A percentile compares a stretch with the other conserved stretches of the same genome.
Conservation (phyloP, 495 filamentous ascomycete genomes). For the Aspergillus sclerotiicarbonarius region DNA sequence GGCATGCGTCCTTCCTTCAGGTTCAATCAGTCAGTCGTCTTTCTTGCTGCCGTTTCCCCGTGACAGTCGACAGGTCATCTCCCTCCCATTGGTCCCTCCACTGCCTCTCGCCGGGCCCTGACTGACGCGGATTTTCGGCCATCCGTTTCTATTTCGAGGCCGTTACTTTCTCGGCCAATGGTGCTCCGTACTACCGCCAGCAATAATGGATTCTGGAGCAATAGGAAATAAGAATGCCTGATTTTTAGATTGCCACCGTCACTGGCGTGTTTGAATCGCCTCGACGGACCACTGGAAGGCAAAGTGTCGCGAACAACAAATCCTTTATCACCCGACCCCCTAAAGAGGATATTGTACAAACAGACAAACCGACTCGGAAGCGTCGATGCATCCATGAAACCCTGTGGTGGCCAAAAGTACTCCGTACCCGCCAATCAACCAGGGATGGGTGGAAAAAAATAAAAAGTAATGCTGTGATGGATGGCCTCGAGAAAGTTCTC, state of each 20-base stretch:
- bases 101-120: background rate
- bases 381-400: background rate
- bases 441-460: background rate
- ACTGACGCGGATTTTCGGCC: background rate
- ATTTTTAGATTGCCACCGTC: background rate
- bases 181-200: background rate
- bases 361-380: too few relatives aligned
- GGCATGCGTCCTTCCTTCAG: conserved; percentile 9
- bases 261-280: background rate
- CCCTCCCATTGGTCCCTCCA: background rate
- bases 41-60: background rate
- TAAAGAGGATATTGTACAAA: too few relatives aligned
- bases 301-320: too few relatives aligned
- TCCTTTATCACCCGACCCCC: too few relatives aligned
- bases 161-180: background rate
- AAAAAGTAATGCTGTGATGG: background rate
- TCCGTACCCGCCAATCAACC: background rate
- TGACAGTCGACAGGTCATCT: conserved; percentile 17
- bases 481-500: conserved; percentile 1
- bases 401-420: background rate
- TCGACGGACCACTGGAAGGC: too few relatives aligned
- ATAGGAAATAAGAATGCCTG: background rate
- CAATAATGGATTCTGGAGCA: background rate
- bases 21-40: background rate
- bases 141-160: background rate